Conservation (phyloP, 108 stramenopile genomes). For the Schizochytrium sp. region DNA sequence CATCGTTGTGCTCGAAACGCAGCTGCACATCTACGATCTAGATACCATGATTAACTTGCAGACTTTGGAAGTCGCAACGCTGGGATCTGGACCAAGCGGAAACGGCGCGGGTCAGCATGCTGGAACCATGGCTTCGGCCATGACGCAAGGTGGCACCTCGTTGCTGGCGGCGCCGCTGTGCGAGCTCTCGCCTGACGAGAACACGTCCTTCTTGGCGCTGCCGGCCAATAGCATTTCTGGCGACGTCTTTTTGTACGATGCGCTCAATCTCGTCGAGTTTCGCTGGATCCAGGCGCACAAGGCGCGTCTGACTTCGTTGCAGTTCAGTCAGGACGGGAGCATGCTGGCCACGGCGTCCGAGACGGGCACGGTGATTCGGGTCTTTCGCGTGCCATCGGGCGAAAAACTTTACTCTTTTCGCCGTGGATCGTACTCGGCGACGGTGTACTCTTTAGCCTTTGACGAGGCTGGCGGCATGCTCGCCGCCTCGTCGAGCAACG, state of each 20-base stretch:
- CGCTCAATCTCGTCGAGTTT: constrained; percentile 38
- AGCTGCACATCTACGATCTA: constrained; percentile 43
- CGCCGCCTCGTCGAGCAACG: constrained; percentile 38
- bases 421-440: constrained; percentile 33
- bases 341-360: constrained; percentile 46
- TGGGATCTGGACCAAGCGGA: constrained; percentile 24
- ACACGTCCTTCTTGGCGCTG: background rate
- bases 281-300: constrained; percentile 45
- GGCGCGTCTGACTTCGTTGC: constrained; percentile 33
- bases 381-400: constrained; percentile 41
- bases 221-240: background rate
- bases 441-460: constrained; percentile 46
- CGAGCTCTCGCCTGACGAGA: constrained; percentile 27
- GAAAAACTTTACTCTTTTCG: constrained; percentile 33
- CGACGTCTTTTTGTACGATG: constrained; percentile 44
- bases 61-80: constrained; percentile 26
- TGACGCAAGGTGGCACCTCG: background rate
- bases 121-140: constrained; percentile 23
- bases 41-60: constrained; percentile 46
- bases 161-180: background rate
- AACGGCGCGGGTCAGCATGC: constrained; percentile 36
- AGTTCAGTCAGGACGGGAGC: constrained; percentile 38
- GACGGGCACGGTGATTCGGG: constrained; percentile 43
- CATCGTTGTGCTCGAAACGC: constrained; percentile 34
- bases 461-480: constrained; percentile 37